Evolutionary conservation across 768 basidiomycete genomes (phyloP).

Genomic region (Lactifluus subvellereus): DNA sequence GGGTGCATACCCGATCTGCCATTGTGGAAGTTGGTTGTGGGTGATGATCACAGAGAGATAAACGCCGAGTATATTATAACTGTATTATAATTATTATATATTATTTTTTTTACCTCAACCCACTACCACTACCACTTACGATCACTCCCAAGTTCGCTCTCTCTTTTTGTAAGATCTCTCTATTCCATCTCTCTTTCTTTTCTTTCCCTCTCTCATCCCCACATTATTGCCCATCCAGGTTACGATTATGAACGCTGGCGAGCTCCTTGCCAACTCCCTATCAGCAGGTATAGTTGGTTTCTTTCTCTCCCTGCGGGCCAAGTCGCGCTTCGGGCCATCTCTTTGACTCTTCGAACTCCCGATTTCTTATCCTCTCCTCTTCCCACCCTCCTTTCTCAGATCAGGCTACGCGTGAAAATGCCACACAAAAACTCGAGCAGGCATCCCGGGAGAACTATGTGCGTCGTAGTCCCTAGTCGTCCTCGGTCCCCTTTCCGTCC

Average conservation of each 20-base stretch:
- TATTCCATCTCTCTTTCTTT: not conserved
- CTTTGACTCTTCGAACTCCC: conserved; percentile 13
- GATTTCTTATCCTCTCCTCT: conserved; percentile 22
- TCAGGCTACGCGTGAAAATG: conserved; percentile 84
- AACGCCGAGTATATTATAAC: no score
- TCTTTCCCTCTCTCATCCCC: conserved; percentile 12
- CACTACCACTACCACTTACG: not conserved
- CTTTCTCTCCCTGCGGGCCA: not conserved
- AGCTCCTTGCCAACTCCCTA: conserved; percentile 88
- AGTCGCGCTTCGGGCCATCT: conserved; percentile 26
- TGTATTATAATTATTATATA: no score
- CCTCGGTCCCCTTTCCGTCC: conserved; percentile 21
- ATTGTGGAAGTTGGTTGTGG: conserved; percentile 21
- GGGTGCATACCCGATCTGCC: conserved; percentile 55
- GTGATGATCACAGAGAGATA: no score
- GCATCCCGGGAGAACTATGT: conserved; percentile 89
- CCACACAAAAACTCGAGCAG: conserved; percentile 81
- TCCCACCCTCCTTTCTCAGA: conserved; percentile 42
- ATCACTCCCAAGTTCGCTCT: not conserved
- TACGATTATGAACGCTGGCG: conserved; percentile 79
- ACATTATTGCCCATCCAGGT: conserved; percentile 7
- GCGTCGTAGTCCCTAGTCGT: conserved; percentile 31
- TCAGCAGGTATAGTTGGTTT: conserved; percentile 64
- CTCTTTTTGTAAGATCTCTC: not conserved
- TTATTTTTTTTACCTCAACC: not conserved